Conservation (phyloP, 192 early-diverging fungal species). For the Rhizoclosmatium sp. region DNA sequence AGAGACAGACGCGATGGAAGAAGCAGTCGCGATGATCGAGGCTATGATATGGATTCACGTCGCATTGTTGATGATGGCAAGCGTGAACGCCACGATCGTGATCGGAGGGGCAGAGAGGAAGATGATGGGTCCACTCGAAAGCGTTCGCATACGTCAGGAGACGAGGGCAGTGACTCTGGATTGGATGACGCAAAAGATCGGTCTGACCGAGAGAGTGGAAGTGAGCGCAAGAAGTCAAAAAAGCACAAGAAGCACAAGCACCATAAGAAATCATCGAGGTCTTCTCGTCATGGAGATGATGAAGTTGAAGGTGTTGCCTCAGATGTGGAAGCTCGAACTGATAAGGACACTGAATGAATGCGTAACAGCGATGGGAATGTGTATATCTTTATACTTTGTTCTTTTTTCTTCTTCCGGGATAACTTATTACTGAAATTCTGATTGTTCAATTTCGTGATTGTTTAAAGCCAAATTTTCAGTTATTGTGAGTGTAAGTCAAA, state of each 20-base stretch:
- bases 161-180: not conserved
- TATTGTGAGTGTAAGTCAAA: too few relatives aligned
- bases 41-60: not conserved
- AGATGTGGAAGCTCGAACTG: too few relatives aligned
- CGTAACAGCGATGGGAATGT: too few relatives aligned
- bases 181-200: not conserved
- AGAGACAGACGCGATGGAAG: not conserved
- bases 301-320: too few relatives aligned
- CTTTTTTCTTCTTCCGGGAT: too few relatives aligned
- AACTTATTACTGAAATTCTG: too few relatives aligned
- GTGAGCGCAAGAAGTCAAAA: conserved; percentile 20
- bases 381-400: too few relatives aligned
- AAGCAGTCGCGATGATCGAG: not conserved
- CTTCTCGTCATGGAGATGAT: not conserved
- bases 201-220: not conserved
- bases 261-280: conserved; percentile 10
- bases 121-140: not conserved
- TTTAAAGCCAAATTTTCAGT: too few relatives aligned
- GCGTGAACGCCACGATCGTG: not conserved
- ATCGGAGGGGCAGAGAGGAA: not conserved
- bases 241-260: conserved; percentile 34
- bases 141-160: not conserved
- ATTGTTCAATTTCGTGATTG: too few relatives aligned
- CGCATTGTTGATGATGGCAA: not conserved
- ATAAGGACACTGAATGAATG: too few relatives aligned